Evolutionary conservation across 768 basidiomycete genomes (phyloP), one percentile per base, ranked within the genome.

Genomic region (Artomyces pyxidatus): DNA sequence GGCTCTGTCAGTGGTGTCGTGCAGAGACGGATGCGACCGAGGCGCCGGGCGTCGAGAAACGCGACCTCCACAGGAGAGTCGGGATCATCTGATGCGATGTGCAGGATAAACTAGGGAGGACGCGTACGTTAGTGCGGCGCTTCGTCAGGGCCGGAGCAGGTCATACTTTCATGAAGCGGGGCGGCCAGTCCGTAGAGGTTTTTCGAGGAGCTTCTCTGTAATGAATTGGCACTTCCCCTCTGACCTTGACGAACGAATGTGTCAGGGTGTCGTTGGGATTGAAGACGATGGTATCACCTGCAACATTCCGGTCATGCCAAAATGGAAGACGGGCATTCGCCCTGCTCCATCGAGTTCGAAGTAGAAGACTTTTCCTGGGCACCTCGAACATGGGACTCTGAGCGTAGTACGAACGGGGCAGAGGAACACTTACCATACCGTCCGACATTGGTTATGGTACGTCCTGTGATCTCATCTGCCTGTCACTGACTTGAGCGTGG

Each of bases 271-370:
- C 39, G 35, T 43, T 29, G 40, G 17, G 39, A 32, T 25, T 27
- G 14, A 25, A 8, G 21, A 0, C 8, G 3, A 39, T 14, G 17
- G 37, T 61, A 28, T 12, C 45, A 79, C 83, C 67, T 83, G 81
- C 28, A 89, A 68, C 78, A 80, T 84, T n/a, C 87, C 87, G 1
- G 86, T 88, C 88, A 89, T 90, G 2, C 87, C 88, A 55, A 89
- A 86, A 60, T 89, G 87, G 42, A 88, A 64, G 3, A 88, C 81
- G 3, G 86, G 86, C 53, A 76, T 61, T 58, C 69, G 71, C 0
- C 84, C 85, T 12, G 66, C 51, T 6, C 83, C 84, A 26, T 77
- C 73, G 3, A 89, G 70, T 38, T 74, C 71, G 10, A 89, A 61
- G 57, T 83, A 90, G 51, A 83, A 81, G n/a, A 75, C 68, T 62